Conservation (phyloP, 148 eudicot species). For the Cornus florida region DNA sequence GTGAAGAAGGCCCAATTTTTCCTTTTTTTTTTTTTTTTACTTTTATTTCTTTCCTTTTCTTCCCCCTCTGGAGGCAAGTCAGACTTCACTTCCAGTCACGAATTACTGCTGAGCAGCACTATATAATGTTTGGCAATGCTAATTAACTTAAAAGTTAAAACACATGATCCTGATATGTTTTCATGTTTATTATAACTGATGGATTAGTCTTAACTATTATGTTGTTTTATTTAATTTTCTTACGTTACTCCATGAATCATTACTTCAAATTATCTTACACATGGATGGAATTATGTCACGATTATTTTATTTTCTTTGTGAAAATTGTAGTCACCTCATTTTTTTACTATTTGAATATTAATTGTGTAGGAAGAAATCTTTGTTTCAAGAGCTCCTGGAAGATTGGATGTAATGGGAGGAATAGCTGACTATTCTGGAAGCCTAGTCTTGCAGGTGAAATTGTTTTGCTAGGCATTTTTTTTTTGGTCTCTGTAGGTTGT, state of each 20-base stretch:
- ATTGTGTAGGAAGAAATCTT: constrained; percentile 73
- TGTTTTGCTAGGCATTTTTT: background rate
- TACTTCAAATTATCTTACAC: background rate
- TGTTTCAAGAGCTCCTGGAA: constrained; percentile 98
- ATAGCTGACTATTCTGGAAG: constrained; percentile 99
- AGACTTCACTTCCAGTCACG: background rate
- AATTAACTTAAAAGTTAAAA: background rate
- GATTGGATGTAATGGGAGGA: constrained; percentile 98
- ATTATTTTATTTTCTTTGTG: background rate
- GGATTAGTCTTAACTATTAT: background rate
- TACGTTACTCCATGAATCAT: background rate
- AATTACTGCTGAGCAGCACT: background rate
- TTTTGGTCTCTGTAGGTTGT: background rate
- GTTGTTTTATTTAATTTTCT: background rate
- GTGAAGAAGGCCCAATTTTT: background rate
- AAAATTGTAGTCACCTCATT: background rate
- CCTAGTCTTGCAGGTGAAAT: constrained; percentile 88
- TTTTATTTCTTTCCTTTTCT: background rate
- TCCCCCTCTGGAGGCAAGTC: background rate
- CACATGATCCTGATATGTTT: background rate
- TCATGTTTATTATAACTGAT: background rate
- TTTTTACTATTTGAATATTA: background rate
- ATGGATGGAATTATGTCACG: background rate
- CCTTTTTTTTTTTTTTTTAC: background rate
- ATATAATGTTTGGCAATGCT: background rate